Conservation (phyloP, 257 asterid species). For the Dorcoceras hygrometricum region DNA sequence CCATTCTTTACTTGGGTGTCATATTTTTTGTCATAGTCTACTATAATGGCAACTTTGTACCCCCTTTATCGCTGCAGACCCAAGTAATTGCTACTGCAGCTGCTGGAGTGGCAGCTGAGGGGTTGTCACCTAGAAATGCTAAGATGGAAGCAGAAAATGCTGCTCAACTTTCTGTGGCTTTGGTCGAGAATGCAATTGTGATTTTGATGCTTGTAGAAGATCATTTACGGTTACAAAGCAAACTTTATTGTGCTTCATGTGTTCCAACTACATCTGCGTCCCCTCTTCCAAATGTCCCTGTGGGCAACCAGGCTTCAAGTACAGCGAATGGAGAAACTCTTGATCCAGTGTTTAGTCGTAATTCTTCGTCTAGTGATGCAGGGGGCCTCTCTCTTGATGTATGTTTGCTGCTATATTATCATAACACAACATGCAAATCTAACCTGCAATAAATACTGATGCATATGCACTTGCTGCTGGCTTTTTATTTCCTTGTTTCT, state of each 20-base stretch:
- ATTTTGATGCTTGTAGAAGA: conserved; percentile 98
- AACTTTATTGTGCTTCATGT: conserved; percentile 66
- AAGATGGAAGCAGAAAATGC: conserved; percentile 96
- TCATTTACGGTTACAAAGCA: conserved; percentile 92
- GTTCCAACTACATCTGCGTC: conserved; percentile 58
- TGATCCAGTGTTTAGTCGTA: conserved; percentile 46
- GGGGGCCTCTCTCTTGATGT: conserved; percentile 80
- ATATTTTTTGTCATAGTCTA: conserved; percentile 27
- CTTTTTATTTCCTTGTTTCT: conserved; percentile 23
- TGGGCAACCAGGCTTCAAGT: conserved; percentile 47
- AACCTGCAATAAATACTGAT: conserved; percentile 16
- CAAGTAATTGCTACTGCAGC: conserved; percentile 99
- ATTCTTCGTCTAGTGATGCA: conserved; percentile 63
- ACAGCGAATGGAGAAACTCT: conserved; percentile 47
- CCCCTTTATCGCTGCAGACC: conserved; percentile 67
- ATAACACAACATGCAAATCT: conserved; percentile 17
- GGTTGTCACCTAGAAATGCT: conserved; percentile 83
- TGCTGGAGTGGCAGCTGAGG: conserved; percentile 99
- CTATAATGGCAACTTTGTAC: conserved; percentile 37
- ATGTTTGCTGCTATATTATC: conserved; percentile 31
- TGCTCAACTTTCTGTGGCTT: conserved; percentile 94
- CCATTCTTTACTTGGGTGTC: conserved; percentile 13
- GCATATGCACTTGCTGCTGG: conserved; percentile 7
- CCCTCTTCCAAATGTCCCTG: conserved; percentile 62
- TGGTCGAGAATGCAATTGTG: conserved; percentile 99